Percentiles rank a stretch among this genome's conserved stretches.
Evolutionary conservation across 148 eudicot genomes (phyloP).

Genomic region (Persicaria tinctoria): DNA sequence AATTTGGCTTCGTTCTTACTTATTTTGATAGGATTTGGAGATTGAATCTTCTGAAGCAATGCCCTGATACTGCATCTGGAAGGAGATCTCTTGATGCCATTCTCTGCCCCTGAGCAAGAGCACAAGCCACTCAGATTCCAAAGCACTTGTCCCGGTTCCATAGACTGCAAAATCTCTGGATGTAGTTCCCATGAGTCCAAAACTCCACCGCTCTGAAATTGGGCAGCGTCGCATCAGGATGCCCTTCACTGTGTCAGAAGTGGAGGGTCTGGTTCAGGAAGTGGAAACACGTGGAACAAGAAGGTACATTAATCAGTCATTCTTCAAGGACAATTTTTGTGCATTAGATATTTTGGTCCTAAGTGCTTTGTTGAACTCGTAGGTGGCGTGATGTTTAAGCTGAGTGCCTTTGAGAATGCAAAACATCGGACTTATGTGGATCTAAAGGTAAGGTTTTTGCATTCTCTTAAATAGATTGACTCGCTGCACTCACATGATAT

Average conservation of each 20-base stretch:
- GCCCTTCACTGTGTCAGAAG: constrained; percentile 91
- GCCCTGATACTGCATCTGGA: no score
- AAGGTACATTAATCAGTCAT: constrained; percentile 36
- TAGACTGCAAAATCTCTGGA: constrained; percentile 54
- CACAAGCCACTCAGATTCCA: constrained; percentile 38
- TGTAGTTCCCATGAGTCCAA: constrained; percentile 51
- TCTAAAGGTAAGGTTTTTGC: constrained; percentile 59
- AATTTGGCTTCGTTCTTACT: no score
- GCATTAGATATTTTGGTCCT: not conserved
- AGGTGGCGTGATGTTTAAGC: constrained; percentile 99
- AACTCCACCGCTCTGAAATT: constrained; percentile 57
- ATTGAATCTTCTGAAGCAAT: no score
- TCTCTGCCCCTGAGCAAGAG: constrained; percentile 23
- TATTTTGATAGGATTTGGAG: no score
- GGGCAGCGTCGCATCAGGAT: constrained; percentile 89
- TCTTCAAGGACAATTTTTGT: not conserved
- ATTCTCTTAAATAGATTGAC: not conserved
- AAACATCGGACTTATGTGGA: constrained; percentile 97
- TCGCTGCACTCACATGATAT: not conserved
- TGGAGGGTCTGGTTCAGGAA: constrained; percentile 91
- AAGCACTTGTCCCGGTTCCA: constrained; percentile 58
- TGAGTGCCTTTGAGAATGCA: constrained; percentile 80
- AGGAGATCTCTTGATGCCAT: no score
- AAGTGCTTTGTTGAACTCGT: constrained; percentile 20
- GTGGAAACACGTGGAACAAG: constrained; percentile 99